Percentiles rank a stretch among this genome's conserved stretches.
phyloP scores from a whole-genome alignment of 805 yeast genomes.

The Pichia nakasei region DNA sequence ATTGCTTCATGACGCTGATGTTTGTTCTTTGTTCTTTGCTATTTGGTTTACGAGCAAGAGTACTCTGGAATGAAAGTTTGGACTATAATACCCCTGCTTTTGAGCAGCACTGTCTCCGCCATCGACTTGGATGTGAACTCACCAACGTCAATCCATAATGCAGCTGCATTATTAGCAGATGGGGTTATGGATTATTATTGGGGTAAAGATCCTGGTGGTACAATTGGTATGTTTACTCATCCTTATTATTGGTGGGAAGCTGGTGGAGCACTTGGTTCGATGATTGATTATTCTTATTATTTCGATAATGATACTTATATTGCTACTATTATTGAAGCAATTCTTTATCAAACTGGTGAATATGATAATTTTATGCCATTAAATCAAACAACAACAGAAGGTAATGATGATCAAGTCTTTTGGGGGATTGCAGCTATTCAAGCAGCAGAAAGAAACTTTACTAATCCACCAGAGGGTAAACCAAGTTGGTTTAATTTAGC shows the following conservation, averaged over 20 bases:
- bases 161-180: constrained; percentile 40
- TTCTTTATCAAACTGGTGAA: constrained; percentile 66
- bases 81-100: not conserved
- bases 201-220: constrained; percentile 58
- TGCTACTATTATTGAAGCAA: constrained; percentile 46
- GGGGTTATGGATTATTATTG: constrained; percentile 67
- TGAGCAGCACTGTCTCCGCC: not conserved
- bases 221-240: constrained; percentile 75
- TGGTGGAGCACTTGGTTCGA: constrained; percentile 88
- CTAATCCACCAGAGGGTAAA: constrained; percentile 50
- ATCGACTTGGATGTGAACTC: constrained; percentile 31
- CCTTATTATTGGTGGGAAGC: constrained; percentile 99
- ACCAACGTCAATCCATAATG: constrained; percentile 39
- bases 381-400: constrained; percentile 87
- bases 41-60: too few relatives aligned
- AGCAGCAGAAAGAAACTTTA: constrained; percentile 84
- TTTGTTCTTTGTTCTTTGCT: too few relatives aligned
- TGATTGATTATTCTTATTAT: constrained; percentile 69
- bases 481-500: constrained; percentile 80
- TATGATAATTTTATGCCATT: constrained; percentile 75
- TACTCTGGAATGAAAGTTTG: not conserved
- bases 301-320: constrained; percentile 65
- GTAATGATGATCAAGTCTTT: constrained; percentile 96
- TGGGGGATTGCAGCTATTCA: constrained; percentile 93
- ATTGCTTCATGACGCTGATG: too few relatives aligned